Evolutionary conservation across 768 basidiomycete genomes (phyloP), one percentile per base, ranked within the genome.

Genomic region (Gautieria morchelliformis): DNA sequence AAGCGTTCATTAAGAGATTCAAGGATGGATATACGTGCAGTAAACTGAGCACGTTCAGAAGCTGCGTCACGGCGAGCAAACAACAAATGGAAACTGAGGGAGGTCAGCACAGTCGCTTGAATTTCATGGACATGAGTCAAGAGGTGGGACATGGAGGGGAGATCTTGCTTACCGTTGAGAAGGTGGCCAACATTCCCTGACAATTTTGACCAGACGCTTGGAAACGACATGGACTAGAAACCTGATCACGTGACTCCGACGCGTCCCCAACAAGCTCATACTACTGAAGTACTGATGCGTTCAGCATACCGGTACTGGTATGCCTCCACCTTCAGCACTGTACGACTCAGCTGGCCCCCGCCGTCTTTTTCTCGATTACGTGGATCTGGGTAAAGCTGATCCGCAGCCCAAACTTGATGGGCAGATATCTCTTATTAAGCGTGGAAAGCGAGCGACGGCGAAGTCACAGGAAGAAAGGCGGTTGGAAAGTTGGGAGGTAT

Each of bases 61-160:
- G 75, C 76, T 37, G 74, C 71, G 0, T 64, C 63, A 50, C 74
- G 78, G 59, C 81, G 75, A 53, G 79, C 75, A 64, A 70, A 74
- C 40, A 87, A 74, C 27, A 85, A 71, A 68, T 89, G 85, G 57
- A 85, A 81, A 30, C 84, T 80, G 59, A 87, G 67, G 22, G 85
- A 85, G 48, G 78, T 81, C 63, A 86, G 72, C 9, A 83, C 84
- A 47, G 83, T 70, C 33, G 84, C 56, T 56, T 37, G 4, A 37
- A 14, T 30, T 49, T 30, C 11, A 49, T 5, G 22, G 22, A 49
- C 17, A 30, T 30, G 27, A 27, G 48, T 30, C 9, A 27, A 5
- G 24, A 22, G 10, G 47, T 10, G 12, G 5, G 7, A 2, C 19
- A 49, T 11, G 22, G 3, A 33, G 48, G n/a, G 22, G 24, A 15